Conservation (phyloP, 331 rosid genomes). For the Dryas integrifolia region DNA sequence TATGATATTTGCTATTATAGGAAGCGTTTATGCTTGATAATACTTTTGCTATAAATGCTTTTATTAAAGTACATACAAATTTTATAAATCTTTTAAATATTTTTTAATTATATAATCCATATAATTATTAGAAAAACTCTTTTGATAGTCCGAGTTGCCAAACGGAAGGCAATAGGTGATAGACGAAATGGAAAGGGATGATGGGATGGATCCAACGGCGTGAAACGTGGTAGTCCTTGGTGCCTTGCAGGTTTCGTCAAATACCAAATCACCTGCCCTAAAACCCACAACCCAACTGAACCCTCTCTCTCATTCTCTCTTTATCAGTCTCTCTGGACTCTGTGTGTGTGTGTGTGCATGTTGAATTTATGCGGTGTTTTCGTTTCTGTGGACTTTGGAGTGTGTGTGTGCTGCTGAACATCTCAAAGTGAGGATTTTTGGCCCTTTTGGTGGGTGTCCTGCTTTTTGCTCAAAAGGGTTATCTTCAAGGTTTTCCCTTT, state of each 20-base stretch:
- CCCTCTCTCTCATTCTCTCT: slow-evolving; percentile 4
- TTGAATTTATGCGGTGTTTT: not conserved
- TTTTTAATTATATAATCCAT: no score
- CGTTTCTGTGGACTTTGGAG: not conserved
- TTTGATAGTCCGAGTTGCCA: no score
- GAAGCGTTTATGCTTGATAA: no score
- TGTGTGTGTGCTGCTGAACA: not conserved
- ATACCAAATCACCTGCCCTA: slow-evolving; percentile 22
- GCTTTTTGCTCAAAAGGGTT: not conserved
- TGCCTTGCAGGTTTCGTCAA: slow-evolving; percentile 9
- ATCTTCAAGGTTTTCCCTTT: slow-evolving; percentile 17
- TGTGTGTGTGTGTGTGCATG: not conserved
- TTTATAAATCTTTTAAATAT: no score
- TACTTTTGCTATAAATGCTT: no score
- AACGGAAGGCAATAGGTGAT: no score
- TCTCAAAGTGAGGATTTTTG: not conserved
- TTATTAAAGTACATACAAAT: no score
- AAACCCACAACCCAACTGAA: slow-evolving; percentile 13
- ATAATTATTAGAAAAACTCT: no score
- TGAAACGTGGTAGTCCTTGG: slow-evolving; percentile 10
- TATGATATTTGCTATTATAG: no score
- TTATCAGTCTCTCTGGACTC: not conserved
- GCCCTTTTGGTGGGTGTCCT: not conserved
- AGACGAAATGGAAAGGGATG: not conserved
- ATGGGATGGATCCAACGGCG: slow-evolving; percentile 11